These are phyloP conservation scores for Hymenotorrendiella dingleyae DNA, from an alignment of 2,329 filamentous ascomycete species.

Conservation along the genomic window DNA sequence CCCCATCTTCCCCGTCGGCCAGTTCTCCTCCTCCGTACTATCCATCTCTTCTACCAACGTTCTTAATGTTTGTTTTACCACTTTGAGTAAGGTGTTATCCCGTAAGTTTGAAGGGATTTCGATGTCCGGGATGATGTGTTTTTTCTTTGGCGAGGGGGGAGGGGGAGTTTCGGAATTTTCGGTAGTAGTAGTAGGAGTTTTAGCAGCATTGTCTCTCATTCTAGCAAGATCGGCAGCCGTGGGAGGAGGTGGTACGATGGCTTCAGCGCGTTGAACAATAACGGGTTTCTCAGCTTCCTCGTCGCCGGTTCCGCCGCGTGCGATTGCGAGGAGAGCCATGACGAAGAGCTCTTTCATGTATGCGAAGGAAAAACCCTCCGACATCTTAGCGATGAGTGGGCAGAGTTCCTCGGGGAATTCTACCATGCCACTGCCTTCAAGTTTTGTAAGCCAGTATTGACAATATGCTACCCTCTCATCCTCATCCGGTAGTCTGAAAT, in stretches of 20 bases:
- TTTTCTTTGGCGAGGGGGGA: constrained; percentile 5
- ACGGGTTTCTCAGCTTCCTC: constrained; percentile 39
- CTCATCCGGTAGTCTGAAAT: constrained; percentile 52
- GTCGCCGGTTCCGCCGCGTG: constrained; percentile 40
- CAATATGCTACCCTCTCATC: constrained; percentile 52
- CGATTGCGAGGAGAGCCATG: constrained; percentile 53
- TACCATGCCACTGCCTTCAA: constrained; percentile 48
- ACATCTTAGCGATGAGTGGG: constrained; percentile 51
- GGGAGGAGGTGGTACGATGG: background rate
- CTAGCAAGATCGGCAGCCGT: no score
- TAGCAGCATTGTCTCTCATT: no score
- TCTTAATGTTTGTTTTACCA: constrained; percentile 15
- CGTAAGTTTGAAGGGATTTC: constrained; percentile 16
- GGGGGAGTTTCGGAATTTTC: constrained; percentile 41
- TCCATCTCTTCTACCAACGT: constrained; percentile 26
- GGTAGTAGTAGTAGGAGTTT: background rate
- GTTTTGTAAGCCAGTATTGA: constrained; percentile 55
- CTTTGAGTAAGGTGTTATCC: constrained; percentile 20
- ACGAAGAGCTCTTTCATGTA: constrained; percentile 67
- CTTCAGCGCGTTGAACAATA: background rate
- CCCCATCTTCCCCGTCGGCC: background rate
- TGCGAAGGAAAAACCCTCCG: constrained; percentile 59
- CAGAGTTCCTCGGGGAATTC: constrained; percentile 55
- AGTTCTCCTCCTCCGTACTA: constrained; percentile 14
- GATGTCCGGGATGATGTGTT: constrained; percentile 12